phyloP scores from a whole-genome alignment of 495 filamentous ascomycete species.

The Penicillium pulvis region DNA sequence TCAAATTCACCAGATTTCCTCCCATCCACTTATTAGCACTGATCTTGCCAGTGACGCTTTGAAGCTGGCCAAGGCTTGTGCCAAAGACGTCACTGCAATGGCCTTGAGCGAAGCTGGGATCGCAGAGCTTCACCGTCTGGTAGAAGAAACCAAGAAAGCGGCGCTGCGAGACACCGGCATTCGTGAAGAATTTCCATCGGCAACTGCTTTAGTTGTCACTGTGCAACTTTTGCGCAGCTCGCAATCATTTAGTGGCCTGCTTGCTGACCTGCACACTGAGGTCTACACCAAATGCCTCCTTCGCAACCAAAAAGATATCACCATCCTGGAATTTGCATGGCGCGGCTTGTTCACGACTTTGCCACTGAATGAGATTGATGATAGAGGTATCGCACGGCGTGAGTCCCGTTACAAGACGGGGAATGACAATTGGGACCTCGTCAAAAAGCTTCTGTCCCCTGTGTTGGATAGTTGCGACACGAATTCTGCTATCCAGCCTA shows the following conservation, averaged over 20 bases:
- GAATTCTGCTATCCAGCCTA: constrained; percentile 52
- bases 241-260: constrained; percentile 28
- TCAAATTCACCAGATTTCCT: constrained; percentile 44
- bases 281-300: constrained; percentile 15
- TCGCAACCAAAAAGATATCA: constrained; percentile 46
- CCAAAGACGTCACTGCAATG: constrained; percentile 43
- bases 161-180: constrained; percentile 66
- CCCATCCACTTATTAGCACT: constrained; percentile 36
- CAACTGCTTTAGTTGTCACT: constrained; percentile 68
- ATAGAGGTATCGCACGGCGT: constrained; percentile 58
- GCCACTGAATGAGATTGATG: constrained; percentile 77
- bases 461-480: constrained; percentile 66
- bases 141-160: constrained; percentile 59
- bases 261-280: constrained; percentile 58
- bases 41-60: constrained; percentile 25
- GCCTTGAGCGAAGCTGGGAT: constrained; percentile 41
- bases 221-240: constrained; percentile 58
- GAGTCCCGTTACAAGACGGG: constrained; percentile 54
- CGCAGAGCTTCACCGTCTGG: constrained; percentile 57
- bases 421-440: constrained; percentile 72
- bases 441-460: constrained; percentile 65
- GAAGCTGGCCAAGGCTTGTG: constrained; percentile 32
- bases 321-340: constrained; percentile 71
- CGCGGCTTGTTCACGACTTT: constrained; percentile 69
- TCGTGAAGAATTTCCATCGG: constrained; percentile 52